phyloP scores from a whole-genome alignment of 768 basidiomycete genomes.

The Holtermannia corniformis region DNA sequence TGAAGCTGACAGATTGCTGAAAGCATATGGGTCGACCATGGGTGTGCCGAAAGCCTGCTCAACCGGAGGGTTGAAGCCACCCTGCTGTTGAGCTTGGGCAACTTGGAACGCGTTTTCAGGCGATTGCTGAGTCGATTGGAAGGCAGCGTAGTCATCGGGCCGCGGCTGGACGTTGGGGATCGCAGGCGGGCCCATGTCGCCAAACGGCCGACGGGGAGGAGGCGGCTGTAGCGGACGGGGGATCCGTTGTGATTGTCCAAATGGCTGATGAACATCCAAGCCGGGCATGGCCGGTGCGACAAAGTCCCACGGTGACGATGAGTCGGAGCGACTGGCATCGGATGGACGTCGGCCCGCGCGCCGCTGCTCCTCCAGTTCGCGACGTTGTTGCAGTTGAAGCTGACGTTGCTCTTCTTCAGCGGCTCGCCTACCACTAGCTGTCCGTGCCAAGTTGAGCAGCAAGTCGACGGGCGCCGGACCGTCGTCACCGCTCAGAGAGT shows the following conservation, averaged over 20 bases:
- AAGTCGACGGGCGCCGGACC: slow-evolving; percentile 34
- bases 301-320: slow-evolving; percentile 33
- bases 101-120: neutral
- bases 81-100: neutral
- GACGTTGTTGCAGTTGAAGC: slow-evolving; percentile 21
- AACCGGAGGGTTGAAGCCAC: neutral
- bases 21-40: neutral
- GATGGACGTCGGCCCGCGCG: slow-evolving; percentile 4
- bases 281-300: slow-evolving; percentile 38
- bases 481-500: slow-evolving; percentile 4
- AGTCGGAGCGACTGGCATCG: slow-evolving; percentile 3
- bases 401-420: slow-evolving; percentile 34
- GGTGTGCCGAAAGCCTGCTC: neutral
- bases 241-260: slow-evolving; percentile 15
- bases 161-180: neutral
- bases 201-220: slow-evolving; percentile 1
- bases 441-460: slow-evolving; percentile 30
- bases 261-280: slow-evolving; percentile 39
- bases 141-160: no score
- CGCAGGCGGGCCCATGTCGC: neutral
- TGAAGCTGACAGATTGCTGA: slow-evolving; percentile 1
- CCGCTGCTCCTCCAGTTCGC: slow-evolving; percentile 27
- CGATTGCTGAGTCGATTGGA: neutral
- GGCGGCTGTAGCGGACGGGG: slow-evolving; percentile 36
- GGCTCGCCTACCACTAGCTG: slow-evolving; percentile 30